Base-by-base conservation (phyloP, 495 filamentous ascomycete genomes). In the Staphylotrichum tortipilum region DNA sequence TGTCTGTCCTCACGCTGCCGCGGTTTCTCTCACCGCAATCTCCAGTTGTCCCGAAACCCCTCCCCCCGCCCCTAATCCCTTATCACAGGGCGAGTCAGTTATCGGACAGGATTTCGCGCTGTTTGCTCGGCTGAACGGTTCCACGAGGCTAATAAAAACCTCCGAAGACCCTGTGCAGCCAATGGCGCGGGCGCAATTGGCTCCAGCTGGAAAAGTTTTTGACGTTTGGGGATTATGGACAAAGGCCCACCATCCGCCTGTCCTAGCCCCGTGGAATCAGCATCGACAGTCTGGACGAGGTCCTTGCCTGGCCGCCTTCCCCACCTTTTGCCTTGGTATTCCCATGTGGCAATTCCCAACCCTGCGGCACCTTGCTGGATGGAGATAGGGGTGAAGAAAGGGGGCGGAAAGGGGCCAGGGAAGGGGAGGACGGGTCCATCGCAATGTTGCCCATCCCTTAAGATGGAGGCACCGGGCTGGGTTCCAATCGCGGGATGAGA, bases 71-170 rank as follows among this genome's bases (percentile, higher is more conserved):
- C 18, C 15, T 44, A 7, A 9, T 2, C 11, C n/a, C 29, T 43
- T 30, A 33, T 40, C 49, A 10, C 18, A 34, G 8, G 3, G 9
- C 34, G 15, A 50, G 21, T 49, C 46, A 48, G 41, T 42, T 53
- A 34, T 28, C 21, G 39, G 3, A 28, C 22, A 23, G 30, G 39
- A 23, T 43, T 40, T 47, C 19, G 35, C 43, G 46, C 44, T 47
- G 44, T 51, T 21, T 50, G 60, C 54, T 60, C 61, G 58, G 58
- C 53, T 61, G 53, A 59, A 61, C 31, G 46, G 58, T 57, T 47
- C 58, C 58, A 61, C 53, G 52, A 56, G 49, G 31, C 44, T 48
- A 37, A 46, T 29, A 59, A 57, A 59, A 63, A 53, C 51, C 36
- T 55, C 51, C 49, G 54, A 49, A 9, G 17, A 31, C 7, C 26